phyloP scores from a whole-genome alignment of 768 basidiomycete genomes.

The Leccinum broughii region DNA sequence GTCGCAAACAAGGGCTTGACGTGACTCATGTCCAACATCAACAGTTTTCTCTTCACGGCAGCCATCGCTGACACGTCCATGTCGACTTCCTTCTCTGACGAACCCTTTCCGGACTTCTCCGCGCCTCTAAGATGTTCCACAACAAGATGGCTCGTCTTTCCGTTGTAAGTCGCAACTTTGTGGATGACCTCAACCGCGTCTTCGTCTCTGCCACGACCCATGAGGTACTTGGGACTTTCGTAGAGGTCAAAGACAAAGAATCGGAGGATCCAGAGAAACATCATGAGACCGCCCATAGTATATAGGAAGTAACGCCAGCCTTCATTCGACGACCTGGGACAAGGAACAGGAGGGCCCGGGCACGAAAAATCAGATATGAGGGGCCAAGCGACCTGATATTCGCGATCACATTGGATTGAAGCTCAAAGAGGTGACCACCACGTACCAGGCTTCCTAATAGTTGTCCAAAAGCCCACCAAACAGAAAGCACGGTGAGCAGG shows the following conservation, averaged over 20 bases:
- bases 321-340: constrained; percentile 54
- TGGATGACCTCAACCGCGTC: constrained; percentile 64
- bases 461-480: constrained; percentile 83
- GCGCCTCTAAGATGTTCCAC: constrained; percentile 46
- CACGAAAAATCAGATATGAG: constrained; percentile 72
- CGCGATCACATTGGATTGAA: not conserved
- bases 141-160: constrained; percentile 47
- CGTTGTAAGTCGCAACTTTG: constrained; percentile 61
- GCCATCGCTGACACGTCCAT: constrained; percentile 39
- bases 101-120: constrained; percentile 14
- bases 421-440: not conserved
- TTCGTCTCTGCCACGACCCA: constrained; percentile 64
- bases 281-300: constrained; percentile 69
- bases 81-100: constrained; percentile 11
- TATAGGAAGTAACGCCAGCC: constrained; percentile 82
- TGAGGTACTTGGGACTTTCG: constrained; percentile 72
- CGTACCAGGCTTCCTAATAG: constrained; percentile 55
- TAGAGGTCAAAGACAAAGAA: constrained; percentile 67
- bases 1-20: constrained; percentile 52
- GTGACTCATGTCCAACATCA: constrained; percentile 41
- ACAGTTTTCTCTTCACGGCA: constrained; percentile 42
- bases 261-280: constrained; percentile 59
- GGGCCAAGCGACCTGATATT: constrained; percentile 64
- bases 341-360: constrained; percentile 44
- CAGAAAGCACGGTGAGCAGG: constrained; percentile 68